Evolutionary conservation across 805 yeast genomes (phyloP).

Genomic region (Yamadazyma philogaea): DNA sequence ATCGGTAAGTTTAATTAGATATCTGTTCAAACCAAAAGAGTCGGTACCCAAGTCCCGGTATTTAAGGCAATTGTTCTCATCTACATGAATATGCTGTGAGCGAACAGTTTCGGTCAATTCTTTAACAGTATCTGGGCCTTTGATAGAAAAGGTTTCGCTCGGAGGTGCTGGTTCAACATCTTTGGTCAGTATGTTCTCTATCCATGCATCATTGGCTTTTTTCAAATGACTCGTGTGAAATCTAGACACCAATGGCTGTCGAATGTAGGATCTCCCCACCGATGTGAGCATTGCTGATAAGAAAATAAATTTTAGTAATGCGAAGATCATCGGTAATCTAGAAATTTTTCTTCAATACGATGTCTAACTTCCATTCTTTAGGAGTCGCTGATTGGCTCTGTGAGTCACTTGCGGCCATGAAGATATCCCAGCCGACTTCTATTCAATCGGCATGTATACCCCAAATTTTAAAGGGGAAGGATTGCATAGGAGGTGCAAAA

Average conservation of each 20-base stretch:
- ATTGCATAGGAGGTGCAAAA: constrained; percentile 97
- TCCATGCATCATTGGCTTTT: constrained; percentile 13
- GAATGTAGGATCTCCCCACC: not conserved
- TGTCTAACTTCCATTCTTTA: constrained; percentile 46
- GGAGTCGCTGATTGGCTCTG: constrained; percentile 86
- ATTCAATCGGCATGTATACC: constrained; percentile 92
- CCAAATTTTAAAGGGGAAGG: constrained; percentile 73
- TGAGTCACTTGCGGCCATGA: constrained; percentile 79
- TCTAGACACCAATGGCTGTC: not conserved
- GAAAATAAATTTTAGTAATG: not conserved
- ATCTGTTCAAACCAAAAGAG: constrained; percentile 14
- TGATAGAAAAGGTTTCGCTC: not conserved
- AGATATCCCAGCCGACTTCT: constrained; percentile 75
- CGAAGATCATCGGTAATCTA: constrained; percentile 4
- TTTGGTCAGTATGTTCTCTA: constrained; percentile 12
- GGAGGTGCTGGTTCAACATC: constrained; percentile 2
- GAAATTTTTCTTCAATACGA: not conserved
- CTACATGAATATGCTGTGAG: constrained; percentile 5
- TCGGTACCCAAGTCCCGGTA: constrained; percentile 21
- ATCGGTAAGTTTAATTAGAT: constrained; percentile 28
- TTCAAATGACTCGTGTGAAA: not conserved
- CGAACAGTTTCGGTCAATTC: not conserved
- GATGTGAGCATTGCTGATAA: constrained; percentile 1
- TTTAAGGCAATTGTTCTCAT: constrained; percentile 10
- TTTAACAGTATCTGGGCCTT: not conserved